Conservation (phyloP, 352 stramenopile species). For the Phytophthora podocarpi region DNA sequence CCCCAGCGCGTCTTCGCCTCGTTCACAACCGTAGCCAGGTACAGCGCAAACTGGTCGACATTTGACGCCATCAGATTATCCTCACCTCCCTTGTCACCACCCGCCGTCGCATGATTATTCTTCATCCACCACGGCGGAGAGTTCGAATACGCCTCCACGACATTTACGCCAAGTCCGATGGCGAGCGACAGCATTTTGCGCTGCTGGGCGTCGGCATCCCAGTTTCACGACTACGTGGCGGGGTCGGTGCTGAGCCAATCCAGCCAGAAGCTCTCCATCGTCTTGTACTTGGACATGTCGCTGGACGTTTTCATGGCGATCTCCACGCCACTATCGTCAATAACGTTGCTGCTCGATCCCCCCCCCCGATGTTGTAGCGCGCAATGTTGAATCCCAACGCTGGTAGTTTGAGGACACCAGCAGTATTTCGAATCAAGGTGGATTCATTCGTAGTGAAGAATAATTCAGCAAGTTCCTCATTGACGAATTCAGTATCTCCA, state of each 20-base stretch:
- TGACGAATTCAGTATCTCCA: slow-evolving; percentile 16
- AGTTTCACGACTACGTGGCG: slow-evolving; percentile 44
- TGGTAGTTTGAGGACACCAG: slow-evolving; percentile 11
- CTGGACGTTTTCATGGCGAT: slow-evolving; percentile 40
- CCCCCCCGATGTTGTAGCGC: slow-evolving; percentile 61
- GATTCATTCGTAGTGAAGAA: slow-evolving; percentile 42
- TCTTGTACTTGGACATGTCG: slow-evolving; percentile 47
- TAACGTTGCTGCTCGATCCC: slow-evolving; percentile 36
- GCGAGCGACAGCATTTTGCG: slow-evolving; percentile 31
- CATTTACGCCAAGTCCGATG: slow-evolving; percentile 24
- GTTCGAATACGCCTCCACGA: slow-evolving; percentile 55
- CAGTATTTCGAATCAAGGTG: background rate
- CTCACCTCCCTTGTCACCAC: slow-evolving; percentile 26
- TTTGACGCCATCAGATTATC: slow-evolving; percentile 46
- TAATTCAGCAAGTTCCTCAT: slow-evolving; percentile 43
- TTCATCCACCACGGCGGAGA: slow-evolving; percentile 63
- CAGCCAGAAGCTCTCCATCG: slow-evolving; percentile 44
- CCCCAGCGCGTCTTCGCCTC: slow-evolving; percentile 42
- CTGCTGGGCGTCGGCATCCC: slow-evolving; percentile 39
- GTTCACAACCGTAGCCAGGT: slow-evolving; percentile 40
- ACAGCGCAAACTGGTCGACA: slow-evolving; percentile 41
- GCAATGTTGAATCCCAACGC: slow-evolving; percentile 47
- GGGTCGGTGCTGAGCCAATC: slow-evolving; percentile 43
- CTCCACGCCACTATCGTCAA: slow-evolving; percentile 36
- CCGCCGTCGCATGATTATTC: slow-evolving; percentile 43